Evolutionary conservation across 371 early-diverging fungal genomes (phyloP).

Genomic region (Actinomucor elegans): DNA sequence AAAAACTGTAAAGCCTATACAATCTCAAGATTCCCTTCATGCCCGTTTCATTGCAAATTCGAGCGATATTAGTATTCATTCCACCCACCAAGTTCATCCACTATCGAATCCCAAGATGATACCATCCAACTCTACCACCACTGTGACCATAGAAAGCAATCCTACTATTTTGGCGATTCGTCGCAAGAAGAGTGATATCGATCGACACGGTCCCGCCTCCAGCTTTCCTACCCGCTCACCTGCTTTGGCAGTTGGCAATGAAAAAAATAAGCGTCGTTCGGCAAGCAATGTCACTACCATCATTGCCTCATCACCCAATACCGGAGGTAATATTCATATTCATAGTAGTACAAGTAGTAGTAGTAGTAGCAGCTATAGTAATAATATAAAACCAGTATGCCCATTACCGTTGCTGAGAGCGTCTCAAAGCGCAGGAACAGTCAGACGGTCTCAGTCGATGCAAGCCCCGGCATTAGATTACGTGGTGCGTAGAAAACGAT

Average conservation of each 20-base stretch:
- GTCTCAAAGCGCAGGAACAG: slow-evolving; percentile 20
- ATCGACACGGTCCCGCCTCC: slow-evolving; percentile 16
- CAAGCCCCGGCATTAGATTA: slow-evolving; percentile 16
- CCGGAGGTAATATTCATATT: background rate
- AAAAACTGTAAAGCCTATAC: background rate
- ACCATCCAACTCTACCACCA: background rate
- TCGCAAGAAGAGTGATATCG: slow-evolving; percentile 16
- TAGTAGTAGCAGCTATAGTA: background rate
- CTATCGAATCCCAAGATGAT: background rate
- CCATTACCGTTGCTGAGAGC: slow-evolving; percentile 5
- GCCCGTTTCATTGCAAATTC: slow-evolving; percentile 4
- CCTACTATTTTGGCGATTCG: slow-evolving; percentile 1
- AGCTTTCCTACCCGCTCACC: slow-evolving; percentile 17
- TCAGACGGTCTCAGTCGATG: slow-evolving; percentile 12
- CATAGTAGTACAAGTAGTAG: background rate
- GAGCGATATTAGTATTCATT: slow-evolving; percentile 10
- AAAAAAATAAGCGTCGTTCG: slow-evolving; percentile 6
- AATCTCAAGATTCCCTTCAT: background rate
- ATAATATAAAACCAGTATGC: too few relatives aligned
- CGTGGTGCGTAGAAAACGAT: slow-evolving; percentile 15
- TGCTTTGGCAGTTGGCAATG: slow-evolving; percentile 2
- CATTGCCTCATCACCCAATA: background rate
- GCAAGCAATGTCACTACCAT: background rate
- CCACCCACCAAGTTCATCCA: slow-evolving; percentile 6
- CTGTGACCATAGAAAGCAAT: background rate